Base-by-base conservation (phyloP, 768 basidiomycete species). In the Russula olivacea region DNA sequence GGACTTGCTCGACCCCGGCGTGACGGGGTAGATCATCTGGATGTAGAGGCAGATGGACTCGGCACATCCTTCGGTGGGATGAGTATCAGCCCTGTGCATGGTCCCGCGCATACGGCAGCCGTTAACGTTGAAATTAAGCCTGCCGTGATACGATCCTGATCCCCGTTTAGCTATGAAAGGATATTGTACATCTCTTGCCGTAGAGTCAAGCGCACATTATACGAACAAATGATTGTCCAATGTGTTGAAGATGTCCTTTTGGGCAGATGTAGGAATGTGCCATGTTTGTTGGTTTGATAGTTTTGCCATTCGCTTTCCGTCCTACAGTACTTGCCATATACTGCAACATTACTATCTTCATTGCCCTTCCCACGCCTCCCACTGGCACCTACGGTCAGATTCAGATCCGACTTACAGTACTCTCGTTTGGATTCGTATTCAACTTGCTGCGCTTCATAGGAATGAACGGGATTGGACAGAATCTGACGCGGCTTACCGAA, bases 41-140 rank as follows among this genome's bases (percentile, higher is more conserved):
- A 57, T 4, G 25, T 30, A 32, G 79, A 80, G 57, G 78, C 81
- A n/a, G 77, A 77, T 30, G 81, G 78, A 3, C 77, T 92, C 7
- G 87, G 85, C 9, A 77, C 77, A 65, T 89, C 87, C 4, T 82
- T 93, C 65, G 87, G 81, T 10, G 85, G 83, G 36, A 91, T 93
- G 90, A 92, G 88, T 68, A 93, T 93, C 66, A 92, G 91, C 68
- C 91, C 91, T 12, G 61, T 52, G 19, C 32, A 41, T 52, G 50
- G 30, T 28, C 57, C 51, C 15, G n/a, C 40, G n/a, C 38, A 58
- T 9, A 21, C 34, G 7, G 15, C 57, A 5, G 32, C 41, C 28
- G 73, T 57, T n/a, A 45, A 58, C 12, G n/a, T 34, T 45, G 57
- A 34, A 38, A 54, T 59, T 15, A 28, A 30, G 3, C 52, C 62